Conservation (phyloP, 345 rosid genomes). For the Populus deltoides region DNA sequence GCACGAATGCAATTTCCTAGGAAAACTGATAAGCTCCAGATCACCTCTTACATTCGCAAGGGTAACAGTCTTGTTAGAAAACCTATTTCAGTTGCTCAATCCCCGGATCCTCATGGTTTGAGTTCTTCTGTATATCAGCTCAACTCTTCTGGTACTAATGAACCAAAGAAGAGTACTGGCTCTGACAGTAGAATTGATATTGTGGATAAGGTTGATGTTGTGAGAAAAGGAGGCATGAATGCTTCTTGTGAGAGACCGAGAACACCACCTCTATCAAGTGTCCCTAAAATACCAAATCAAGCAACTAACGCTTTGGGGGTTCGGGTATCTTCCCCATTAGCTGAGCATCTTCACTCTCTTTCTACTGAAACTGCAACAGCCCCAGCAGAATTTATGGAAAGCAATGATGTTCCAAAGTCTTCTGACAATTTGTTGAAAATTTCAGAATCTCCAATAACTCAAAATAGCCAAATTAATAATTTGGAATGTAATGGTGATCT, state of each 20-base stretch:
- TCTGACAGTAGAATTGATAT: conserved; percentile 35
- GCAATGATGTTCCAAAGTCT: conserved; percentile 33
- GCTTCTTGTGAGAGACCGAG: conserved; percentile 50
- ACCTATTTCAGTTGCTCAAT: conserved; percentile 40
- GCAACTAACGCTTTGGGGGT: conserved; percentile 33
- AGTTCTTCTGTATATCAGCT: conserved; percentile 43
- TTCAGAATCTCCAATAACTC: conserved; percentile 36
- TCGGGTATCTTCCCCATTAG: conserved; percentile 32
- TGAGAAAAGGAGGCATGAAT: conserved; percentile 34
- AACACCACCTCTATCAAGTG: conserved; percentile 47
- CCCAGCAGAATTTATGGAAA: conserved; percentile 40
- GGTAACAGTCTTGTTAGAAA: conserved; percentile 93
- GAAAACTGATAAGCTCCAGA: conserved; percentile 27
- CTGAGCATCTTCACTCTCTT: conserved; percentile 38
- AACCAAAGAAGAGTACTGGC: conserved; percentile 44
- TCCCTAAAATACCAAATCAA: conserved; percentile 38
- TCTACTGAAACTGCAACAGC: conserved; percentile 39
- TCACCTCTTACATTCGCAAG: conserved; percentile 73
- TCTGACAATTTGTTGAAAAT: conserved; percentile 35
- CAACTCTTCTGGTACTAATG: conserved; percentile 36
- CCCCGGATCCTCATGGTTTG: conserved; percentile 35
- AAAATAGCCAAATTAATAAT: conserved; percentile 36
- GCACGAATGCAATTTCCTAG: conserved; percentile 37
- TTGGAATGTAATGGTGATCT: conserved; percentile 38
- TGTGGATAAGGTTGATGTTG: conserved; percentile 28